Evolutionary conservation across 495 filamentous ascomycete species (phyloP).

Genomic region (Tuber borchii): DNA sequence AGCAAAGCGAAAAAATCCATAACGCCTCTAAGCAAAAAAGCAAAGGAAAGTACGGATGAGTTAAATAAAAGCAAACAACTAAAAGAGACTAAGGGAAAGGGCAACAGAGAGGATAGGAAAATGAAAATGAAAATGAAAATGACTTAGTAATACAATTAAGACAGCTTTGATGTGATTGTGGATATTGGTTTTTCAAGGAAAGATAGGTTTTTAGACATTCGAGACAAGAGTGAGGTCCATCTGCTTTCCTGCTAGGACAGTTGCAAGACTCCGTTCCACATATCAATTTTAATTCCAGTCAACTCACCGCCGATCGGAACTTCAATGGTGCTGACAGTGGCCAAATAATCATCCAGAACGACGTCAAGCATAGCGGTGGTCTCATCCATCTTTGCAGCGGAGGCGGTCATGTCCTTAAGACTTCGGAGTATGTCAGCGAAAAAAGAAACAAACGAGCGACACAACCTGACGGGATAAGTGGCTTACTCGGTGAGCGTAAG

Average conservation of each 20-base stretch:
- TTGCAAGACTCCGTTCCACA: slow-evolving; percentile 35
- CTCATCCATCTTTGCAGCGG: slow-evolving; percentile 34
- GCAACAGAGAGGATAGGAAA: slow-evolving; percentile 7
- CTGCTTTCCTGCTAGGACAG: not conserved
- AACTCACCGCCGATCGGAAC: slow-evolving; percentile 31
- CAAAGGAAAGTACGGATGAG: slow-evolving; percentile 19
- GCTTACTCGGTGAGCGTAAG: slow-evolving; percentile 34
- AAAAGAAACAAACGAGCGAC: not conserved
- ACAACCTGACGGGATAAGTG: not conserved
- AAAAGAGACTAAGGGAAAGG: slow-evolving; percentile 12
- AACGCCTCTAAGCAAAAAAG: slow-evolving; percentile 26
- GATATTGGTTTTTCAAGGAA: not conserved
- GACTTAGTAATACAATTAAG: slow-evolving; percentile 24
- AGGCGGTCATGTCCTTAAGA: slow-evolving; percentile 34
- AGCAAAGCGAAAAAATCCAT: not conserved
- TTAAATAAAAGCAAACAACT: slow-evolving; percentile 25
- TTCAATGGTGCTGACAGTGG: slow-evolving; percentile 24
- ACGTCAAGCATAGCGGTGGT: slow-evolving; percentile 32
- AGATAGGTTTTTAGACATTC: not conserved
- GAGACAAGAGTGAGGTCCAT: not conserved
- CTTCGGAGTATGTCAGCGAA: slow-evolving; percentile 13
- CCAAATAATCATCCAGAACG: slow-evolving; percentile 28
- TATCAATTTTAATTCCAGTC: slow-evolving; percentile 35
- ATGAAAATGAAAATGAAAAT: slow-evolving; percentile 8
- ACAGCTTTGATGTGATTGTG: not conserved